Evolutionary conservation across 352 stramenopile species (phyloP).

Genomic region (Globisporangium yorkense): DNA sequence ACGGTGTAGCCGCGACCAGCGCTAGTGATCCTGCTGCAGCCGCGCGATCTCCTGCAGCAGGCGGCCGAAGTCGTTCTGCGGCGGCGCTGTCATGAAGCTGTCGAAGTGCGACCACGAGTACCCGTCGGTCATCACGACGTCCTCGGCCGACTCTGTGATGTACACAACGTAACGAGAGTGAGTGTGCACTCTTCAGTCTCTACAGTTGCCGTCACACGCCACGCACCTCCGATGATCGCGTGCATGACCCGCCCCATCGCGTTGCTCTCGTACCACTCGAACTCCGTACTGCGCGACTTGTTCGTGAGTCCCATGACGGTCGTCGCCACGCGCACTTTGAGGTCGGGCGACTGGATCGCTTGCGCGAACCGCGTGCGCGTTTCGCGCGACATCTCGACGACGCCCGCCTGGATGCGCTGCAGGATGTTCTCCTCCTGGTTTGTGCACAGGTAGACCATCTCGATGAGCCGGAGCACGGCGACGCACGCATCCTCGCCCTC

Average conservation of each 20-base stretch:
- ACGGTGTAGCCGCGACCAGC: constrained; percentile 2
- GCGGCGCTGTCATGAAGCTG: constrained; percentile 43
- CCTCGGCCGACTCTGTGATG: constrained; percentile 21
- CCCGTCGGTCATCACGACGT: constrained; percentile 50
- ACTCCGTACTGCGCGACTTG: constrained; percentile 68
- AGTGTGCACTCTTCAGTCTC: background rate
- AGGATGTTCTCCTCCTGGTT: constrained; percentile 71
- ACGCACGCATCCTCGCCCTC: constrained; percentile 64
- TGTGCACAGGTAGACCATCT: constrained; percentile 76
- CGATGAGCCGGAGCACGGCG: constrained; percentile 58
- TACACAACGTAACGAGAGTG: background rate
- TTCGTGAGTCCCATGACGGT: constrained; percentile 71
- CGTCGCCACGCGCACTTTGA: constrained; percentile 55
- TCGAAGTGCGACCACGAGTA: constrained; percentile 84
- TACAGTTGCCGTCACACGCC: background rate
- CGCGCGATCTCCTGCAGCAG: constrained; percentile 67
- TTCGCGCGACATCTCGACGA: constrained; percentile 41
- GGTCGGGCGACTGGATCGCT: constrained; percentile 43
- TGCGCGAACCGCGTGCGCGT: constrained; percentile 62
- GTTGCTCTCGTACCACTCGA: constrained; percentile 80
- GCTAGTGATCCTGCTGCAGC: constrained; percentile 35
- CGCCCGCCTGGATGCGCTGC: constrained; percentile 54
- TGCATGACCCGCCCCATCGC: constrained; percentile 51
- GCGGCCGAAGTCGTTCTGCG: constrained; percentile 36
- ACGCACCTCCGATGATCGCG: constrained; percentile 47